Percentiles rank a stretch among this genome's conserved stretches.
These are phyloP conservation scores for Pyrus hybrid DNA, from an alignment of 331 rosid species.

Conservation along the genomic window DNA sequence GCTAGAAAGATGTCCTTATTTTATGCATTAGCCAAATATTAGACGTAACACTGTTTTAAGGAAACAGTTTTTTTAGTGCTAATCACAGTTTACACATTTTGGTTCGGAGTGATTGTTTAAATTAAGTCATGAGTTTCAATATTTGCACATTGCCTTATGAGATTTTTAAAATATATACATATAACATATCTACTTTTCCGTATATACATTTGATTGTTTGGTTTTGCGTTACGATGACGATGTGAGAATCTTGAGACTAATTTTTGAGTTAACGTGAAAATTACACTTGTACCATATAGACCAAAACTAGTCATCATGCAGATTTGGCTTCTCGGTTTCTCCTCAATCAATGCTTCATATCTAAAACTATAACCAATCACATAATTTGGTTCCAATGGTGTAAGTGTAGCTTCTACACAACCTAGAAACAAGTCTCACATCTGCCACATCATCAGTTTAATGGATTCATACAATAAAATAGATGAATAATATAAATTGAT, in stretches of 20 bases:
- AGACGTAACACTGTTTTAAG: neutral
- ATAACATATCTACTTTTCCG: too few relatives aligned
- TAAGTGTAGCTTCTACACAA: neutral
- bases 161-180: neutral
- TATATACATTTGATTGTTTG: neutral
- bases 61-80: too few relatives aligned
- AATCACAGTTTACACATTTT: too few relatives aligned
- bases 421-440: too few relatives aligned
- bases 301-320: too few relatives aligned
- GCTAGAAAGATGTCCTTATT: neutral
- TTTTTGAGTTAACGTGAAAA: neutral
- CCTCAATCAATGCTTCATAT: neutral
- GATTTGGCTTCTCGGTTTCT: too few relatives aligned
- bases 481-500: neutral
- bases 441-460: too few relatives aligned
- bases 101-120: neutral
- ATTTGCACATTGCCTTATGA: neutral
- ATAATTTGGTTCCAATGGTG: neutral
- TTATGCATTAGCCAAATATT: neutral
- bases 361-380: neutral
- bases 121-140: neutral
- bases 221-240: neutral
- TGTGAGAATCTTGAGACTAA: neutral
- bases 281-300: neutral
- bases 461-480: too few relatives aligned